A percentile compares a stretch with the other conserved stretches of the same genome.
These are phyloP conservation scores for Ligustrum vulgare DNA, from an alignment of 257 asterid genomes.

Conservation along the genomic window DNA sequence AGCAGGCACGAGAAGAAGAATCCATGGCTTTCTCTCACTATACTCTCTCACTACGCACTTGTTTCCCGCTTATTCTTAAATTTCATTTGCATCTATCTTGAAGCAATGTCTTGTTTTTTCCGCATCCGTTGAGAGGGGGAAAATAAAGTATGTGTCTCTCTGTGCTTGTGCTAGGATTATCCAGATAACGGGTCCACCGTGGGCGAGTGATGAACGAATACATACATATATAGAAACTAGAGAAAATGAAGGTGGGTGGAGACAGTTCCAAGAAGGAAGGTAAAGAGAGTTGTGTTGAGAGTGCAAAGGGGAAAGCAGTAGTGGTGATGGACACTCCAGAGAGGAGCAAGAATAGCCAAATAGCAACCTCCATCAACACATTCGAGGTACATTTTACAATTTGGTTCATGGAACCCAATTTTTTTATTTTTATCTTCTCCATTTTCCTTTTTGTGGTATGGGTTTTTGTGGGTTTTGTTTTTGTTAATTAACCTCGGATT, in stretches of 20 bases:
- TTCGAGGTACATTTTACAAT: slow-evolving; percentile 74
- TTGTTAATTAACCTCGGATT: neutral
- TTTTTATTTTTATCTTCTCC: slow-evolving; percentile 15
- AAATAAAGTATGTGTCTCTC: slow-evolving; percentile 28
- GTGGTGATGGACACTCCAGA: slow-evolving; percentile 88
- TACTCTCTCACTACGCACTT: slow-evolving; percentile 37
- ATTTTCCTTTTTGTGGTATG: neutral
- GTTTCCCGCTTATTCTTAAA: slow-evolving; percentile 84
- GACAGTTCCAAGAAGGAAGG: slow-evolving; percentile 26
- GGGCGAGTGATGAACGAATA: slow-evolving; percentile 19
- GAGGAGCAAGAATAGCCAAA: slow-evolving; percentile 69
- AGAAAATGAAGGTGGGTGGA: slow-evolving; percentile 33
- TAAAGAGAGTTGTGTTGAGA: neutral
- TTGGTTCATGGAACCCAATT: slow-evolving; percentile 19
- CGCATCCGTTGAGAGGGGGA: slow-evolving; percentile 31
- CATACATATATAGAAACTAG: neutral
- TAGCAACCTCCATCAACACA: slow-evolving; percentile 54
- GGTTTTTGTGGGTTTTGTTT: neutral
- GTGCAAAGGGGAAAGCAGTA: slow-evolving; percentile 5
- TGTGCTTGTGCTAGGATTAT: slow-evolving; percentile 22
- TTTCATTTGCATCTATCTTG: slow-evolving; percentile 40
- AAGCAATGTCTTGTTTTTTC: slow-evolving; percentile 26
- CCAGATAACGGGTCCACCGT: neutral
- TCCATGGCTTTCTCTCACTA: slow-evolving; percentile 26
- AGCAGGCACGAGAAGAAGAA: slow-evolving; percentile 56